A percentile compares a stretch with the other conserved stretches of the same genome.
These are phyloP conservation scores for Ophiostoma piceae DNA, from an alignment of 2,329 filamentous ascomycete genomes.

Conservation along the genomic window DNA sequence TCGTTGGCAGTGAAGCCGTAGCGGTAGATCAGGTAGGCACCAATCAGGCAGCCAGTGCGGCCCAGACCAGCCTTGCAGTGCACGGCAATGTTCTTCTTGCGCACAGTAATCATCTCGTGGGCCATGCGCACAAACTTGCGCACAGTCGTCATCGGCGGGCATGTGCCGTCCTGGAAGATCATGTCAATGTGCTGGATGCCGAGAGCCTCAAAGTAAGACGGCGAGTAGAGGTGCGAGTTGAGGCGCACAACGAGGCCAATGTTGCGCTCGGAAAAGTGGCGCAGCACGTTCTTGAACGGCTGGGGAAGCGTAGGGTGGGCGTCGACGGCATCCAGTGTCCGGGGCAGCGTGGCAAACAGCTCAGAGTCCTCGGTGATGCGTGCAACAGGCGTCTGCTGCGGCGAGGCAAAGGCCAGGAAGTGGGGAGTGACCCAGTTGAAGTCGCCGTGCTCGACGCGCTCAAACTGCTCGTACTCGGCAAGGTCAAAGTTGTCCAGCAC, in stretches of 20 bases:
- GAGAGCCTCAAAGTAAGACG: constrained; percentile 92
- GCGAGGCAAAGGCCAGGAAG: constrained; percentile 94
- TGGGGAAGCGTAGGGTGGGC: constrained; percentile 65
- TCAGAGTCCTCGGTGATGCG: constrained; percentile 69
- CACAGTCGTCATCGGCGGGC: constrained; percentile 81
- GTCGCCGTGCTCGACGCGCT: constrained; percentile 95
- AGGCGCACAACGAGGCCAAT: constrained; percentile 91
- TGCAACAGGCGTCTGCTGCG: constrained; percentile 72
- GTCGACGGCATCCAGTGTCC: constrained; percentile 67
- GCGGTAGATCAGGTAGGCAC: constrained; percentile 94
- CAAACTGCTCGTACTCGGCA: constrained; percentile 93
- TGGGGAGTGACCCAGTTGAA: constrained; percentile 99
- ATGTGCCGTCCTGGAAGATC: constrained; percentile 99
- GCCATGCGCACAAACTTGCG: constrained; percentile 91
- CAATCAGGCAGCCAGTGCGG: constrained; percentile 91
- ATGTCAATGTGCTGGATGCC: constrained; percentile 96
- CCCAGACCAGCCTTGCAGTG: constrained; percentile 98
- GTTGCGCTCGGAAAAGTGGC: constrained; percentile 80
- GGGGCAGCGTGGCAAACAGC: constrained; percentile 68
- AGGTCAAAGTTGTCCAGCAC: constrained; percentile 90
- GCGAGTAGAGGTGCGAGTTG: constrained; percentile 92
- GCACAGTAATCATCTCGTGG: constrained; percentile 86
- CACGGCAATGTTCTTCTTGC: constrained; percentile 89
- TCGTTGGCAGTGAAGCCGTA: constrained; percentile 97
- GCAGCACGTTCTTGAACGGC: constrained; percentile 93